Conservation (phyloP, 1,139 yeast genomes). For the Geotrichum bryndzae region DNA sequence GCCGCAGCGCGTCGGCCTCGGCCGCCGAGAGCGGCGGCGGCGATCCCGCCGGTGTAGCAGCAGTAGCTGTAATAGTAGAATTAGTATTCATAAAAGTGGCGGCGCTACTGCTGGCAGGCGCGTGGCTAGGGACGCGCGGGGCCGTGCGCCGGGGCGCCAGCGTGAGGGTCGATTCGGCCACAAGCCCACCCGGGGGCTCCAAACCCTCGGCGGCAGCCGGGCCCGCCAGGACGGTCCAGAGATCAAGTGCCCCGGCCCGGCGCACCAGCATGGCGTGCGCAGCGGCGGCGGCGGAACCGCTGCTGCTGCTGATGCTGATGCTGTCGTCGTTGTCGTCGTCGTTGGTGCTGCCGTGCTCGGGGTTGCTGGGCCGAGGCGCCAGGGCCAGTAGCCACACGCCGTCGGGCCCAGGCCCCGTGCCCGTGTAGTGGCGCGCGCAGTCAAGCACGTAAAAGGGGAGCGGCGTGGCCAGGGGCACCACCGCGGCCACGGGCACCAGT, state of each 20-base stretch:
- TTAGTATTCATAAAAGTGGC: background rate
- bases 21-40: background rate
- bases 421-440: background rate
- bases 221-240: background rate
- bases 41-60: background rate
- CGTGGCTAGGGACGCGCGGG: background rate
- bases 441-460: background rate
- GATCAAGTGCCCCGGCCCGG: background rate
- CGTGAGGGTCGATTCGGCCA: background rate
- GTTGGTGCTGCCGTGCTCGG: too few species aligned
- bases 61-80: background rate
- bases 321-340: background rate
- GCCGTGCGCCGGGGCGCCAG: background rate
- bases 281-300: background rate
- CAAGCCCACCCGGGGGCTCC: background rate
- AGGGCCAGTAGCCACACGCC: background rate
- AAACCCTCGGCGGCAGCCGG: background rate
- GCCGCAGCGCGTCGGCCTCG: conserved; percentile 11
- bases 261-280: background rate
- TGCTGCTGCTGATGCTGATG: too few species aligned
- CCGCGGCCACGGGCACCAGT: background rate
- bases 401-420: background rate
- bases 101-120: background rate
- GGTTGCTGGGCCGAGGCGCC: background rate
- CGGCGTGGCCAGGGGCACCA: background rate